Base-by-base conservation (phyloP, 768 basidiomycete genomes). In the Hygrophorus russula region DNA sequence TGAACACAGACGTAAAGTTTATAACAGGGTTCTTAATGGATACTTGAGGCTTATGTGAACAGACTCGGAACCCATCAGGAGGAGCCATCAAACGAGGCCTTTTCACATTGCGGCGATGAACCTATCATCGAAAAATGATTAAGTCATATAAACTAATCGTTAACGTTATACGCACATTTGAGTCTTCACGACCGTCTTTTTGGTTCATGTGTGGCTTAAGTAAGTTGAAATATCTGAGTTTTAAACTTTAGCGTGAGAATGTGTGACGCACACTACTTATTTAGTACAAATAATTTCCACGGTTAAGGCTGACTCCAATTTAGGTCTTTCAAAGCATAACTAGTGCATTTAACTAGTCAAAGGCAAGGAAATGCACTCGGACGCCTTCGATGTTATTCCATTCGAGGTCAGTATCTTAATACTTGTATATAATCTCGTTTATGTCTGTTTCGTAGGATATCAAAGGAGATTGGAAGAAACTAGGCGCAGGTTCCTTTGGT, bases 401-500 rank as follows among this genome's bases (percentile, higher is more conserved):
- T 90, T 71, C 66, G 81, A 85, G 66, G 87, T 83, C 40, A 44
- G 76, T 61, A 10, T 2, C 43, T 41, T 17, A 4, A 28, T 2
- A 24, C 40, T 15, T 14, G 14, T 5, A 39, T 39, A 45, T 46
- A 35, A 35, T 10, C 36, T 37, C 48, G 44, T 41, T 19, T 18
- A 47, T 5, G 41, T 31, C 19, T 8, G 45, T 18, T 14, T 42
- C 39, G 36, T 54, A 89, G 88, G 88, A 91, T 58, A 86, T 91
- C 67, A 79, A 76, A 56, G 87, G 85, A 36, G 70, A 82, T 39
- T 91, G 88, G 88, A 82, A 81, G 69, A 88, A 85, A 56, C 67
- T 93, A 6, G 90, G 90, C 20, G 80, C 87, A n/a, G 90, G 90
- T 13, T 90, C 87, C 14, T 94, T 94, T 60, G 90, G 90, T 7